Percentiles rank a stretch among this genome's conserved stretches.
Conservation (phyloP, 2,329 filamentous ascomycete genomes). For the Trichoderma pleuroti region DNA sequence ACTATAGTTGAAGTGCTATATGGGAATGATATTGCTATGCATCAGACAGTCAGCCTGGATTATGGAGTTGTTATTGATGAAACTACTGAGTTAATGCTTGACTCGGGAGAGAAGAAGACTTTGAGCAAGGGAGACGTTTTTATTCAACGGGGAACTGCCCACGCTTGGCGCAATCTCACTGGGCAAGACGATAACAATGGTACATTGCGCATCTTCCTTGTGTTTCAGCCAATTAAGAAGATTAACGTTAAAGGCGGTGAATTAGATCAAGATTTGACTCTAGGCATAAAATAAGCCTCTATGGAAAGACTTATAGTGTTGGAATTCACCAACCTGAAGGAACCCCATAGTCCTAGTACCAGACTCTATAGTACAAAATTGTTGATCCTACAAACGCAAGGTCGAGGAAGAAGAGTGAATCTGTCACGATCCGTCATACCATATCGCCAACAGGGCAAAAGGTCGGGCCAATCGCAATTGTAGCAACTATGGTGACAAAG, state of each 20-base stretch:
- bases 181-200: not conserved
- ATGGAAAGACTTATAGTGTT: not conserved
- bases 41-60: not conserved
- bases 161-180: not conserved
- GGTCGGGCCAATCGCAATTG: too few species aligned
- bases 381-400: too few species aligned
- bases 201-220: not conserved
- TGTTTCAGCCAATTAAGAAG: not conserved
- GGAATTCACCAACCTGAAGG: not conserved
- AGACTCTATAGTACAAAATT: too few species aligned
- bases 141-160: not conserved
- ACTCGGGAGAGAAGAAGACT: not conserved
- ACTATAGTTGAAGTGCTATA: not conserved
- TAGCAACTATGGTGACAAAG: too few species aligned
- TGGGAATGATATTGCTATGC: not conserved
- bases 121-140: not conserved
- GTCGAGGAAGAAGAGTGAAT: too few species aligned
- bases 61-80: not conserved
- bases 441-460: too few species aligned
- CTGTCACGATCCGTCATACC: too few species aligned
- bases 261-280: not conserved
- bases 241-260: not conserved
- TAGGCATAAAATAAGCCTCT: not conserved
- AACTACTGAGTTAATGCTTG: not conserved
- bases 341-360: not conserved